Evolutionary conservation across 176 grass and related monocot genomes (phyloP).

Genomic region (Oryza meridionalis): DNA sequence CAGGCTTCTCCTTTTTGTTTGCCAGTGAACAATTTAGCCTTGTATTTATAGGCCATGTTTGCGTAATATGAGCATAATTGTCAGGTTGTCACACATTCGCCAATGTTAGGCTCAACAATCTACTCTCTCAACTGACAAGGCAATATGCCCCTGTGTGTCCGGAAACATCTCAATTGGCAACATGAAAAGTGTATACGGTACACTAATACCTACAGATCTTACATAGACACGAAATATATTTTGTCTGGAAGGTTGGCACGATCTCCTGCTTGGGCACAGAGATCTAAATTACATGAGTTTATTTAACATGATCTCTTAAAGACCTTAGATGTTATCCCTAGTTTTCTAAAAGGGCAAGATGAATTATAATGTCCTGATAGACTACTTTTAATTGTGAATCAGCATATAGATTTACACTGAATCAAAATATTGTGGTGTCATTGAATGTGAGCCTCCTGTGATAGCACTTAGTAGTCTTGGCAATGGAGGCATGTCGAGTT

Average conservation of each 20-base stretch:
- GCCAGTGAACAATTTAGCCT: neutral
- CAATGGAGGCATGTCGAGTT: constrained; percentile 43
- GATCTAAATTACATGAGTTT: neutral
- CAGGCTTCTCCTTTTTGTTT: neutral
- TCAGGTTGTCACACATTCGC: neutral
- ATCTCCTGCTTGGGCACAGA: too few species aligned
- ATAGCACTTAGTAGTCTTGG: constrained; percentile 44
- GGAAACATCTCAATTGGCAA: neutral
- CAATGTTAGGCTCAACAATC: neutral
- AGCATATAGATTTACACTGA: neutral
- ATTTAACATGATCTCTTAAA: neutral
- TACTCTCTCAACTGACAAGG: neutral
- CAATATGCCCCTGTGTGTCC: neutral
- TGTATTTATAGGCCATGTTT: neutral
- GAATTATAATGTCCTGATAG: neutral
- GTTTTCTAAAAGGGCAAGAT: neutral
- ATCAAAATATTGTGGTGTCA: neutral
- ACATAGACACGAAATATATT: neutral
- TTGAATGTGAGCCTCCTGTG: neutral
- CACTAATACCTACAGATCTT: neutral
- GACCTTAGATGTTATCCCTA: neutral
- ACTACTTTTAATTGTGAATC: neutral
- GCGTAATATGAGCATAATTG: neutral
- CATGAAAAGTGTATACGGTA: neutral
- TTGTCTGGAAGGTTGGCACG: neutral